A percentile compares a stretch with the other conserved stretches of the same genome.
phyloP scores from a whole-genome alignment of 495 filamentous ascomycete species.

The Trichoderma gamsii region DNA sequence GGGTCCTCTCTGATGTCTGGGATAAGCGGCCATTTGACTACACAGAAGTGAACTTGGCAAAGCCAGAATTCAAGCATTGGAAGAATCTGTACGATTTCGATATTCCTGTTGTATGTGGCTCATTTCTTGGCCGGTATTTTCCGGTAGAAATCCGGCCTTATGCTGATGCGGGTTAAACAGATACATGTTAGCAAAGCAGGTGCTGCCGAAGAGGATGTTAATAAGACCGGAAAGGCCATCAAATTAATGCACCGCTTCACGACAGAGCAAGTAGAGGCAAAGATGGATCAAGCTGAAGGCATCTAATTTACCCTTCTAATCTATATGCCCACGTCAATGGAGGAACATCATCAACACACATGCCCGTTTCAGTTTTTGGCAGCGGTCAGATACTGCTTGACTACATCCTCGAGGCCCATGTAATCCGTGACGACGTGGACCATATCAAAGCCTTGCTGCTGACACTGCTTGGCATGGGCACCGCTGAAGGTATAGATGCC shows the following conservation, averaged over 20 bases:
- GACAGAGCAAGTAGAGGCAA: conserved; percentile 57
- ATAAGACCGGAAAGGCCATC: conserved; percentile 51
- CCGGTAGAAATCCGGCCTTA: too few species aligned
- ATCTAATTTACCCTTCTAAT: conserved; percentile 8
- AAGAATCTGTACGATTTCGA: conserved; percentile 84
- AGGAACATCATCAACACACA: conserved; percentile 29
- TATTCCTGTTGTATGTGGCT: conserved; percentile 63
- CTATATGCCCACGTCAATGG: conserved; percentile 2
- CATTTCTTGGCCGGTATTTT: background rate
- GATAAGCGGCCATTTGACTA: conserved; percentile 66
- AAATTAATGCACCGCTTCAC: conserved; percentile 86
- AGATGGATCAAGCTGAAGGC: conserved; percentile 58
- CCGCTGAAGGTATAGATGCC: conserved; percentile 72
- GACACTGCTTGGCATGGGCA: conserved; percentile 56
- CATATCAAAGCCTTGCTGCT: conserved; percentile 72
- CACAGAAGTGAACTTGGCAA: conserved; percentile 74
- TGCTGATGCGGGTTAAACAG: conserved; percentile 31
- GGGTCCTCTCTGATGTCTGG: conserved; percentile 62
- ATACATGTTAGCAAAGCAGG: conserved; percentile 58
- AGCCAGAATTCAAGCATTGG: conserved; percentile 58
- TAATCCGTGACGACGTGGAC: conserved; percentile 59
- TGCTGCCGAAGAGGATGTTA: conserved; percentile 39
- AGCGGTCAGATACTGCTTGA: conserved; percentile 37
- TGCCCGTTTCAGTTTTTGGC: conserved; percentile 39
- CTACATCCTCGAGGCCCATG: conserved; percentile 42